These are phyloP conservation scores for Xylariaceae sp. DNA, from an alignment of 2,329 filamentous ascomycete genomes.

Conservation along the genomic window DNA sequence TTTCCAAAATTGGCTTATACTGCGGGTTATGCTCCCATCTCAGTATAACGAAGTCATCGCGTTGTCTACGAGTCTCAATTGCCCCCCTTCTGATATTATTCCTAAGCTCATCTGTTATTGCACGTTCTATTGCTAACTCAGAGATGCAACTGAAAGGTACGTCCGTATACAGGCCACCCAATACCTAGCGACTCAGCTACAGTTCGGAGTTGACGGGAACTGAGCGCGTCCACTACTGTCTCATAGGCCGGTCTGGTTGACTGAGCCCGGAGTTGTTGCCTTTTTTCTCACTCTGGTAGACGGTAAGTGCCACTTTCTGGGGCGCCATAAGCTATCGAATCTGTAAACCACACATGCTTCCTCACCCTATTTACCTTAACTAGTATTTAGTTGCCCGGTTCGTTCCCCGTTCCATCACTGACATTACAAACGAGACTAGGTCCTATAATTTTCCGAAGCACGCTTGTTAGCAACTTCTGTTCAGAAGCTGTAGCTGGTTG, in stretches of 20 bases:
- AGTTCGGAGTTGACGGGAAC: not conserved
- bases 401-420: not conserved
- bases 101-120: not conserved
- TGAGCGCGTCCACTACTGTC: not conserved
- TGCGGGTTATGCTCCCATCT: not conserved
- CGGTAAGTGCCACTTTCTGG: not conserved
- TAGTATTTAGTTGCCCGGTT: not conserved
- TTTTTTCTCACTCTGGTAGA: not conserved
- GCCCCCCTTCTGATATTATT: not conserved
- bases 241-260: not conserved
- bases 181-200: not conserved
- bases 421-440: not conserved
- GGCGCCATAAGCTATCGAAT: not conserved
- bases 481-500: not conserved
- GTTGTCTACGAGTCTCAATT: not conserved
- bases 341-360: not conserved
- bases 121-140: slow-evolving; percentile 1
- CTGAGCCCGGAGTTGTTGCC: not conserved
- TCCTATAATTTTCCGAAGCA: not conserved
- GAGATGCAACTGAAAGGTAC: not conserved
- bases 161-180: not conserved
- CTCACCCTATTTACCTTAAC: too few species aligned
- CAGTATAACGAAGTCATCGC: not conserved
- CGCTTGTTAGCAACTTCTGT: not conserved
- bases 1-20: not conserved